These are phyloP conservation scores for Gossypium sturtianum DNA, from an alignment of 345 rosid genomes.

Conservation along the genomic window DNA sequence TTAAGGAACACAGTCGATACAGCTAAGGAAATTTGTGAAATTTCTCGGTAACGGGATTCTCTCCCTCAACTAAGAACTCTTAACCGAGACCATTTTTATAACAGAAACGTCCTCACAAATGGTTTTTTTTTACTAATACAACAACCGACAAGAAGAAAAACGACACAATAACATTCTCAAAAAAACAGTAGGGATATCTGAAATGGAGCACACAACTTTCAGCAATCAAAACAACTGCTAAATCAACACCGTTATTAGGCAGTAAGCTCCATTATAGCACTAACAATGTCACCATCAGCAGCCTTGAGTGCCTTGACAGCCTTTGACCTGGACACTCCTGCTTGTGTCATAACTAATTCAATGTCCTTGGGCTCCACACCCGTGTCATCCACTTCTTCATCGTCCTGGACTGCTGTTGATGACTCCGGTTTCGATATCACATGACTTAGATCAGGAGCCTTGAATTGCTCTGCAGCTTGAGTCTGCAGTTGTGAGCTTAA, in stretches of 20 bases:
- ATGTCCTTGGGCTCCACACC: constrained; percentile 89
- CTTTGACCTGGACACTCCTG: constrained; percentile 64
- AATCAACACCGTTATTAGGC: constrained; percentile 23
- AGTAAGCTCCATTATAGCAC: constrained; percentile 93
- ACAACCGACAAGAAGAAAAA: neutral
- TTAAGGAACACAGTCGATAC: too few relatives aligned
- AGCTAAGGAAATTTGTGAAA: too few relatives aligned
- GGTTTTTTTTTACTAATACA: constrained; percentile 3
- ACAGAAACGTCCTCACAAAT: neutral
- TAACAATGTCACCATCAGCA: constrained; percentile 68
- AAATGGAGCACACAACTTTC: neutral
- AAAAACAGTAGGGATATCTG: neutral
- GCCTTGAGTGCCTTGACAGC: constrained; percentile 81
- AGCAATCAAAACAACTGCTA: neutral
- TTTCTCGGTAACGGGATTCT: too few relatives aligned
- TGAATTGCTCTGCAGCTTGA: constrained; percentile 85
- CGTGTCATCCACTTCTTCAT: constrained; percentile 78
- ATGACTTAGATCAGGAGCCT: constrained; percentile 55
- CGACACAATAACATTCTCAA: neutral
- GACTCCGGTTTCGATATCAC: constrained; percentile 61
- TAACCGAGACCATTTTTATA: neutral
- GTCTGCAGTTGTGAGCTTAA: constrained; percentile 79
- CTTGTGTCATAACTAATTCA: constrained; percentile 90
- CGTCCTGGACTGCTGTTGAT: constrained; percentile 56
- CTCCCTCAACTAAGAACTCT: too few relatives aligned